Base-by-base conservation (phyloP, 2,329 filamentous ascomycete species). In the Fusarium liriodendri region DNA sequence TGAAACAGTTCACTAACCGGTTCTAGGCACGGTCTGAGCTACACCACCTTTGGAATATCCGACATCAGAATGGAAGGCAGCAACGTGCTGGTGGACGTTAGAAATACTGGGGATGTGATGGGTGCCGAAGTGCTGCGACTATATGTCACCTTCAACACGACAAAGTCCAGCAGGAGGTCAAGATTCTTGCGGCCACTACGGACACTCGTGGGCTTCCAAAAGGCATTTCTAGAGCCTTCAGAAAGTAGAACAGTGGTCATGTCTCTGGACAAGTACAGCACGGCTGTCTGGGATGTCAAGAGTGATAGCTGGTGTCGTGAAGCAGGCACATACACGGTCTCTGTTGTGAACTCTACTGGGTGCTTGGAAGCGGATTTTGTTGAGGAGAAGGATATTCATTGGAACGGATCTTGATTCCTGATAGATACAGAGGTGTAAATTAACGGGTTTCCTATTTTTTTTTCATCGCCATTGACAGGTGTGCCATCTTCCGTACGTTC, bases 111-210 rank as follows among this genome's bases (percentile, higher is more conserved):
- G 0, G 10, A 13, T 0, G 27, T 37, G 27, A 29, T 18, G 4
- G 71, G 71, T 1, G 70, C 63, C 1, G 70, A 73, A 20, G 71
- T 73, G 8, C 1, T 72, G 14, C 61, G 65, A 47, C 60, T 73
- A 1, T 73, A 70, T 22, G 3, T 72, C 9, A 55, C 58, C 3
- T 65, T 54, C 6, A 29, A 64, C 6, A 9, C 42, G 4, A 9
- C 7, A n/a, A 57, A 62, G 5, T 52, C 69, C 7, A 35, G 54
- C 1, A 33, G 40, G 14, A 72, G 33, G 33, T 73, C 70, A 1
- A 62, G 58, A 6, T 72, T 72, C 35, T 35, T 52, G 3, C 50
- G 66, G 6, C 66, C 70, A 0, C 8, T 42, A 4, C 33, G 70
- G 14, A 69, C 69, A 2, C 59, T 72, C 3, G 25, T 27, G 2